phyloP scores from a whole-genome alignment of 306 rosid genomes.

The Heteromeles arbutifolia region DNA sequence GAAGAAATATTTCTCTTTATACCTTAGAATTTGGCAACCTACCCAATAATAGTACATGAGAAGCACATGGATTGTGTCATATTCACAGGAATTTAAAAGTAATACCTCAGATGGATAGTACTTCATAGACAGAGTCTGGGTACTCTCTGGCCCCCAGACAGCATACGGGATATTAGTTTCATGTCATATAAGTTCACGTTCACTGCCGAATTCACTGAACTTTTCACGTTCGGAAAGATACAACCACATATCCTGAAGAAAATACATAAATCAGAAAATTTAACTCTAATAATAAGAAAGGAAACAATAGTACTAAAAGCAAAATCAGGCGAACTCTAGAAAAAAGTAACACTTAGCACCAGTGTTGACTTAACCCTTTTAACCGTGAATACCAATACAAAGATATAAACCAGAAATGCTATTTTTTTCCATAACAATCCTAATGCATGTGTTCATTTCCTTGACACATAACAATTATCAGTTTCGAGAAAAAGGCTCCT shows the following conservation, averaged over 20 bases:
- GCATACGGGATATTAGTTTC: constrained; percentile 83
- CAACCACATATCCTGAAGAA: constrained; percentile 86
- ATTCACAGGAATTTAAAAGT: constrained; percentile 1
- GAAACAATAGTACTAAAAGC: not conserved
- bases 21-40: not conserved
- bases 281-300: constrained; percentile 2
- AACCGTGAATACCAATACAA: too few species aligned
- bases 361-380: not conserved
- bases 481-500: not conserved
- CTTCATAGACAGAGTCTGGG: constrained; percentile 52
- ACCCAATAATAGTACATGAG: not conserved
- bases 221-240: constrained; percentile 70
- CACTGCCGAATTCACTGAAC: constrained; percentile 71
- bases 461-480: not conserved
- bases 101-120: constrained; percentile 74
- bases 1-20: constrained; percentile 4
- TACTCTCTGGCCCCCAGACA: constrained; percentile 62
- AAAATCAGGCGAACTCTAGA: not conserved
- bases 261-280: constrained; percentile 7
- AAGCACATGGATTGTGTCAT: not conserved
- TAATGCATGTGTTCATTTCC: not conserved
- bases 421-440: not conserved
- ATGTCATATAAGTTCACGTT: constrained; percentile 80
- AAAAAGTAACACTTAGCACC: not conserved
- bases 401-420: not conserved